These are phyloP conservation scores for Nidularia pulvinata DNA, from an alignment of 768 basidiomycete genomes.

Conservation along the genomic window DNA sequence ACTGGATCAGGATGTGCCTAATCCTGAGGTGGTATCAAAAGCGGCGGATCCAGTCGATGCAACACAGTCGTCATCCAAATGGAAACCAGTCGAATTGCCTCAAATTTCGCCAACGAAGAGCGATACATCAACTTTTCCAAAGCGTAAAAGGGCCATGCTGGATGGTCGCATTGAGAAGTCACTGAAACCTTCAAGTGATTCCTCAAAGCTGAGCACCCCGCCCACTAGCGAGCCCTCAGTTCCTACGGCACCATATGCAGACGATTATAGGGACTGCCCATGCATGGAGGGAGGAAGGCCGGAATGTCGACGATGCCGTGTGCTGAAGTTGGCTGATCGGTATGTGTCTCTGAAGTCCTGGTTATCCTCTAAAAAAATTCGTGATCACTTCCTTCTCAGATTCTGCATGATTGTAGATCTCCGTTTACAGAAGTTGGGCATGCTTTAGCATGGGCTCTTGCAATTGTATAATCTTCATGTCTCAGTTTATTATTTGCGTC, in stretches of 20 bases:
- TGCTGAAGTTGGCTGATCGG: slow-evolving; percentile 11
- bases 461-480: too few species aligned
- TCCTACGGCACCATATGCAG: slow-evolving; percentile 4
- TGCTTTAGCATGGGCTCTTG: neutral
- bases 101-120: too few species aligned
- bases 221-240: neutral
- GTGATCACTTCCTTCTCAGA: slow-evolving; percentile 2
- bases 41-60: neutral
- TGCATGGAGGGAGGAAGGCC: slow-evolving; percentile 4
- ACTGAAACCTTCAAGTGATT: neutral
- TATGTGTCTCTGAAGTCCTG: neutral
- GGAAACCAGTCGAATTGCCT: neutral
- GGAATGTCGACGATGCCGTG: slow-evolving; percentile 6
- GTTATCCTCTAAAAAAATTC: neutral
- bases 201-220: neutral
- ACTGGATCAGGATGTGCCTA: neutral
- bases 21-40: neutral
- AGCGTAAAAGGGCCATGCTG: neutral
- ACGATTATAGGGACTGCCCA: slow-evolving; percentile 8
- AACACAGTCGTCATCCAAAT: neutral
- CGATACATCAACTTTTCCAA: neutral
- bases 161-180: neutral
- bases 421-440: neutral
- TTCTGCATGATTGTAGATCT: slow-evolving; percentile 5
- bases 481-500: too few species aligned